Base-by-base conservation (phyloP, 345 rosid species). In the Isatis tinctoria region DNA sequence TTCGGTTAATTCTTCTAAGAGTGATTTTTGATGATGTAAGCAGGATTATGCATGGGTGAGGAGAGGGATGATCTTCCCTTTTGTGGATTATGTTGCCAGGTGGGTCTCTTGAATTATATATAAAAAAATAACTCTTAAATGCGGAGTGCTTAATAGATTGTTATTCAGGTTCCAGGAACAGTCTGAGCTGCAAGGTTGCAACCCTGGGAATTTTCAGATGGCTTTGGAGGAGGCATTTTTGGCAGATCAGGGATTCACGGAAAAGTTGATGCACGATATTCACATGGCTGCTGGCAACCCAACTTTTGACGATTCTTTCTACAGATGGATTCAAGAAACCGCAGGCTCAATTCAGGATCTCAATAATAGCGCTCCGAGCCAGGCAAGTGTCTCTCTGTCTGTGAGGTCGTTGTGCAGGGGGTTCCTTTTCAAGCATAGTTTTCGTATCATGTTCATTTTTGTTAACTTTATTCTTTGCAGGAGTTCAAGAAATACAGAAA, bases 21-120 rank as follows among this genome's bases (percentile, higher is more conserved):
- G 33, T 30, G 33, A 0, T 30, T 30, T 30, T 30, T 30, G 33
- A 5, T 4, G 4, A 63, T 70, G 61, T 69, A 37, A 74, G 14
- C 88, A 91, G 98, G 99, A 91, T 49, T 94, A 87, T 77, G 89
- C 97, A 0, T 91, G 99, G 99, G 85, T 90, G 62, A 82, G 79
- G 76, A 75, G 87, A 18, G 99, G 97, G 67, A 78, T 87, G 90
- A 86, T 94, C 67, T 94, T 88, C 76, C 99, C 99, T 11, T 94
- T 91, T 62, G 72, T 81, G 78, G 97, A 91, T 75, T 88, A 83
- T 65, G 84, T 87, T 14, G 85, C 83, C 82, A 91, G 93, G 99
- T 90, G 60, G 56, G 72, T 67, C 48, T 60, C 51, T 65, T 28
- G 10, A 47, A 70, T 62, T 14, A 8, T 24, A 30, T 11, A 8